Evolutionary conservation across 2,329 filamentous ascomycete genomes (phyloP).

Genomic region (Metarhizium robertsii): DNA sequence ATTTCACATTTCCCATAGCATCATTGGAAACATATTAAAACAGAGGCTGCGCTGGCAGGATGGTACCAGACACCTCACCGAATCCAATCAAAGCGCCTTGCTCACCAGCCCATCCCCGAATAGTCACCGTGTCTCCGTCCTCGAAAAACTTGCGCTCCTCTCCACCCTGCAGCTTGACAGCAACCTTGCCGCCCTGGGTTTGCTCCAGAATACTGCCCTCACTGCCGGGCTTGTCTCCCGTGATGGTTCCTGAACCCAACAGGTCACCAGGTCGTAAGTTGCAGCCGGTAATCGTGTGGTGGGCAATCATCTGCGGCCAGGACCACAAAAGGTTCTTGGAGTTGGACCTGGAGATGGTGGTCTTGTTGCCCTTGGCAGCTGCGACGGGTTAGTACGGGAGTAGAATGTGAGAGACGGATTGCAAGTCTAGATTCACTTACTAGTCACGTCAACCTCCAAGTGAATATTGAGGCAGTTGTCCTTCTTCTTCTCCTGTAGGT

Average conservation of each 20-base stretch:
- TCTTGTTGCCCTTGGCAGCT: slow-evolving; percentile 23
- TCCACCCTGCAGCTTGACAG: slow-evolving; percentile 51
- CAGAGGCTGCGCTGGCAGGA: slow-evolving; percentile 28
- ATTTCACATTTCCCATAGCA: not conserved
- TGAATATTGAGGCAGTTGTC: slow-evolving; percentile 27
- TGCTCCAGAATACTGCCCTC: slow-evolving; percentile 66
- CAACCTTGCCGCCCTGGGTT: slow-evolving; percentile 57
- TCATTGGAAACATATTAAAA: slow-evolving; percentile 12
- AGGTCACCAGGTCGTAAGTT: slow-evolving; percentile 66
- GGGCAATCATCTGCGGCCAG: slow-evolving; percentile 75
- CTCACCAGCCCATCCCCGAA: slow-evolving; percentile 57
- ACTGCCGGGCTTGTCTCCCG: slow-evolving; percentile 51
- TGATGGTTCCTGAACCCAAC: slow-evolving; percentile 69
- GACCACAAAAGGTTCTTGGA: slow-evolving; percentile 57
- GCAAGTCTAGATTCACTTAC: slow-evolving; percentile 17
- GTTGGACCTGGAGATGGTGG: slow-evolving; percentile 23
- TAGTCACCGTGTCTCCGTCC: slow-evolving; percentile 61
- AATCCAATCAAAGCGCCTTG: slow-evolving; percentile 65
- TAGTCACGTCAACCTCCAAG: slow-evolving; percentile 28
- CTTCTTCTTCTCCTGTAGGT: slow-evolving; percentile 45
- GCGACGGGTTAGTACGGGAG: not conserved
- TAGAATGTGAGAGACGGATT: not conserved
- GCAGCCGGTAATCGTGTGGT: slow-evolving; percentile 72
- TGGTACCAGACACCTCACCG: slow-evolving; percentile 59
- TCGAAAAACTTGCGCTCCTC: slow-evolving; percentile 63